Base-by-base conservation (phyloP, 257 asterid species). In the Petunia secreta region DNA sequence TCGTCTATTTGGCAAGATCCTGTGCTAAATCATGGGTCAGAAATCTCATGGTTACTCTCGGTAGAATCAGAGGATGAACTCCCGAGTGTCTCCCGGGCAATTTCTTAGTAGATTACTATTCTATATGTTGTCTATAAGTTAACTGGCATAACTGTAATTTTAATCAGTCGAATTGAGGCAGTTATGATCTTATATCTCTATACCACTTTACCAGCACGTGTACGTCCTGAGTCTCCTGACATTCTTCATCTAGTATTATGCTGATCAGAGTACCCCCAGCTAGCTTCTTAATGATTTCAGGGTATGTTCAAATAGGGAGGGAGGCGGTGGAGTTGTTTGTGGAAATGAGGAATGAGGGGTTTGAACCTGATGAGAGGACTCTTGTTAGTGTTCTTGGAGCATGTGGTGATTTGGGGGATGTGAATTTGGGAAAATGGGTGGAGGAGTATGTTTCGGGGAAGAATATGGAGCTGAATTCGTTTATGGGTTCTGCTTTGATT, bases 331-430 rank as follows among this genome's bases (percentile, higher is more conserved):
- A 79, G n/a, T 81, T 92, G 93, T 93, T 95, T 83, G 84, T 65
- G 69, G 75, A 81, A 48, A 90, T 95, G 99, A 88, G 87, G 85
- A 68, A 88, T 53, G 88, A 75, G 9, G 94, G 95, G 57, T 81
- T 91, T 82, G 87, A 84, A 81, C 97, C 97, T 1, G 93, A 91
- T 81, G 98, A 95, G 88, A 92, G 84, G 96, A 90, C 95, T 1
- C 85, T 93, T 3, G 99, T 91, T 37, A 91, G 93, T 67, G 92
- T 92, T 79, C 97, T 95, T 80, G 94, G 87, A 13, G 93, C 98
- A 0, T 95, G 98, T 80, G 97, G 93, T 15, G 91, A 93, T 78
- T 85, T 91, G 86, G 98, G 98, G 40, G 87, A 92, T 82, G 83
- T 85, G 88, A 86, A 57, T 54, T 80, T 93, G 83, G 99, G 99